Percentiles rank a stretch among this genome's conserved stretches.
Evolutionary conservation across 1,139 yeast genomes (phyloP).

Genomic region (Diutina scorzettiae): DNA sequence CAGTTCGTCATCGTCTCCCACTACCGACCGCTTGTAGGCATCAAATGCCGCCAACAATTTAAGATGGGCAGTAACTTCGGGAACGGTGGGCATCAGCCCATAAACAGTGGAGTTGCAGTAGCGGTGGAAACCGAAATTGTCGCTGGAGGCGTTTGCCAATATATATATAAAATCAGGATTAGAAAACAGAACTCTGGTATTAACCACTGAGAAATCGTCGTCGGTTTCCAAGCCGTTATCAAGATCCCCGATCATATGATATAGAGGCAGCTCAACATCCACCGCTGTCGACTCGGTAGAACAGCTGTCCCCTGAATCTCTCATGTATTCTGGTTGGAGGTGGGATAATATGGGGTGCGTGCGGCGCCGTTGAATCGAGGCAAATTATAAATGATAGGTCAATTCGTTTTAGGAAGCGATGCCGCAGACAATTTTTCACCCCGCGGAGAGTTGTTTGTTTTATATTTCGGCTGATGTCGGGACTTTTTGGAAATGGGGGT

Average conservation of each 20-base stretch:
- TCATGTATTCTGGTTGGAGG: too few species aligned
- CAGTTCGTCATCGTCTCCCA: neutral
- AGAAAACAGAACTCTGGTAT: slow-evolving; percentile 4
- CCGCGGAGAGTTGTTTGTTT: too few species aligned
- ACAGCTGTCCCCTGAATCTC: neutral
- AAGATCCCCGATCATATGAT: neutral
- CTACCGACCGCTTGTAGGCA: neutral
- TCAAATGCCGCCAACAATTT: neutral
- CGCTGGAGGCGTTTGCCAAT: neutral
- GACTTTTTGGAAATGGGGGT: too few species aligned
- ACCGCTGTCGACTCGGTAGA: slow-evolving; percentile 1
- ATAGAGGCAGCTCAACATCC: neutral
- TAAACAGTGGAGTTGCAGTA: neutral
- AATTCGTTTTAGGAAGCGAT: too few species aligned
- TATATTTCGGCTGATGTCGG: too few species aligned
- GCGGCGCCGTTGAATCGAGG: too few species aligned
- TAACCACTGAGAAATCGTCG: neutral
- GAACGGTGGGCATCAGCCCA: slow-evolving; percentile 4
- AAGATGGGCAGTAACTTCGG: slow-evolving; percentile 5
- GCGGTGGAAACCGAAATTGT: slow-evolving; percentile 1
- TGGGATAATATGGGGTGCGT: too few species aligned
- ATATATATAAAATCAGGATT: slow-evolving; percentile 3
- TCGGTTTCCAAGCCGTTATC: neutral
- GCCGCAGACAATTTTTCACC: too few species aligned
- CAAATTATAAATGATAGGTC: too few species aligned